Evolutionary conservation across 163 green algal genomes (phyloP), one percentile per base, ranked within the genome.

Genomic region (Volvox carteri): DNA sequence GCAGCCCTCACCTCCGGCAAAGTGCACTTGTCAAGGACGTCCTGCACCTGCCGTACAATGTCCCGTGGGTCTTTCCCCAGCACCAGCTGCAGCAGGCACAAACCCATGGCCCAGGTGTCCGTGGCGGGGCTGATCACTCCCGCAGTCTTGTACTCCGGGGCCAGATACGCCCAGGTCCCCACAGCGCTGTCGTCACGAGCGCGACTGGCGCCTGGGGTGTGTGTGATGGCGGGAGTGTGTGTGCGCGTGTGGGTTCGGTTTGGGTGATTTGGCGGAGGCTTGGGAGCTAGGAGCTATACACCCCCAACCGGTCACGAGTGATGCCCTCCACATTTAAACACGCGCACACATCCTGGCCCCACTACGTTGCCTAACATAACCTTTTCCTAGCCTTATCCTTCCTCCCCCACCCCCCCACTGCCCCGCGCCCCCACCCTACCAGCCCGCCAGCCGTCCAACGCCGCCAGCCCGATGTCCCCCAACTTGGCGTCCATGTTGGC

Each of bases 131-230:
- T 92, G 87, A 54, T 83, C n/a, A 75, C 78, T n/a, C 90, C 90
- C 42, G 73, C 62, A 1, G 67, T 73, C 78, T 92, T 92, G 87
- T 92, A 92, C 90, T 93, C 90, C 16, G 90, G 90, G 18, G 90
- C 90, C 41, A 93, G 87, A 84, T 93, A 93, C 39, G 65, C 80
- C 90, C 90, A 93, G 14, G 90, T 93, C 54, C 90, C 90, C 41
- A 93, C 60, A 11, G 90, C 90, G 80, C 84, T 80, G 46, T 48
- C 81, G 65, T 87, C 81, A 11, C 65, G 28, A 37, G 81, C 46
- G 65, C 81, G 81, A 23, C 58, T 68, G 81, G 81, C 81, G 48
- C 81, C 81, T 87, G 65, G 21, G 1, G 25, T 21, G n/a, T n/a
- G n/a, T n/a, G n/a, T n/a, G n/a, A n/a, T n/a, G n/a, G n/a, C n/a